These are phyloP conservation scores for Fusarium keratoplasticum DNA, from an alignment of 2,329 filamentous ascomycete genomes.

Conservation along the genomic window DNA sequence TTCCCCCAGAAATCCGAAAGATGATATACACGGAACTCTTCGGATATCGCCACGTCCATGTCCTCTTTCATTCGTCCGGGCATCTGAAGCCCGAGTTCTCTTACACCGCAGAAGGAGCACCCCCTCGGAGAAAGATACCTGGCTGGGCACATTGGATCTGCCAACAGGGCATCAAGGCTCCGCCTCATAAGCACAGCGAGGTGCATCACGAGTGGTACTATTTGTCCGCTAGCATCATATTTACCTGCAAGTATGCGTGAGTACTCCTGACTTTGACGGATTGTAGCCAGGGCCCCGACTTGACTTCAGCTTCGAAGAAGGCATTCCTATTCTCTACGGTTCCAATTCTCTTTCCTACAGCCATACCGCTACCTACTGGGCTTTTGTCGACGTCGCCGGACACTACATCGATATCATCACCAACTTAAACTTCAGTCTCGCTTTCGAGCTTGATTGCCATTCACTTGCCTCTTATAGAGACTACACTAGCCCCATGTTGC, in stretches of 20 bases:
- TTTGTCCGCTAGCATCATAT: neutral
- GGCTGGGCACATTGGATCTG: neutral
- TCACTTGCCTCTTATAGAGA: neutral
- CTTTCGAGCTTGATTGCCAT: neutral
- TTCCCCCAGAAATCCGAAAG: neutral
- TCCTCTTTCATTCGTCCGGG: neutral
- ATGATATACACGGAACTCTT: neutral
- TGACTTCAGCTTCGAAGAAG: neutral
- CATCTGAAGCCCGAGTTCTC: neutral
- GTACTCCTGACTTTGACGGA: neutral
- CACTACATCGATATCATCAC: neutral
- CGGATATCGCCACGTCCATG: neutral
- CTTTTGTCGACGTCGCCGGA: neutral
- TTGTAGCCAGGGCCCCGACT: neutral
- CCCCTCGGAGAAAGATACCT: neutral
- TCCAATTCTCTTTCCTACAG: neutral
- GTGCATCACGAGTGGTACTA: neutral
- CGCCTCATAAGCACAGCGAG: neutral
- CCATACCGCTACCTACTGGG: accelerated
- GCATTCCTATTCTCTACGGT: neutral
- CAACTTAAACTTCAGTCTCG: neutral
- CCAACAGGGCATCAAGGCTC: no score
- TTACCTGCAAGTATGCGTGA: neutral
- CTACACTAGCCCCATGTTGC: neutral
- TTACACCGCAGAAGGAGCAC: neutral